Evolutionary conservation across 306 rosid genomes (phyloP), one percentile per base, ranked within the genome.

Genomic region (Quercus bicolor): DNA sequence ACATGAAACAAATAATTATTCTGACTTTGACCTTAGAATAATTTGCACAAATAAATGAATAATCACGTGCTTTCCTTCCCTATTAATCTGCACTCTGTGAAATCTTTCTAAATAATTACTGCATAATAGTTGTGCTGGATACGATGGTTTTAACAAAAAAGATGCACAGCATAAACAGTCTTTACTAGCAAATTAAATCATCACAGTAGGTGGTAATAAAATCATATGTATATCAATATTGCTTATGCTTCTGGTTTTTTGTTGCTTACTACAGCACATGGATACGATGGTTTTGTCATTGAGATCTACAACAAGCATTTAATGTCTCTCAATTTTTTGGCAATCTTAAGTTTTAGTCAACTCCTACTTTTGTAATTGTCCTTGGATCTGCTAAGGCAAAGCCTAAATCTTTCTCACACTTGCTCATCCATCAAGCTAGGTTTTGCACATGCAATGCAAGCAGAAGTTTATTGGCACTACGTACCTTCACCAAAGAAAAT

Each of bases 361-460:
- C 62, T 56, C 24, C 57, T 7, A 2, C 71, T 72, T 12, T 72
- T n/a, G 23, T 37, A 37, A 37, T 24, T 65, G 48, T 66, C 66
- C 40, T 43, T 56, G 79, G 59, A 43, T 80, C 79, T 68, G 48
- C 73, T 7, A 12, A 14, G 31, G 34, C 10, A 24, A 45, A 45
- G 53, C 53, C 53, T 24, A 53, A 6, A 26, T 68, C 11, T 29
- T 51, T 52, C 21, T 18, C 12, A 29, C 57, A 40, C 75, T 81
- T 43, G 53, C 75, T 19, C 74, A 43, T 72, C 81, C 78, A 8
- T 64, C 51, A 72, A 54, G 76, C 65, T 43, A 81, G 70, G 54
- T 64, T 21, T 15, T 3, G 55, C 79, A 82, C 82, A 68, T 82
- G 75, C 53, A 66, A 65, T 77, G 75, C 53, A 66, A 65, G 48